Percentiles rank a stretch among this genome's conserved stretches.
phyloP scores from a whole-genome alignment of 495 filamentous ascomycete genomes.

The Hamigera avellanea region DNA sequence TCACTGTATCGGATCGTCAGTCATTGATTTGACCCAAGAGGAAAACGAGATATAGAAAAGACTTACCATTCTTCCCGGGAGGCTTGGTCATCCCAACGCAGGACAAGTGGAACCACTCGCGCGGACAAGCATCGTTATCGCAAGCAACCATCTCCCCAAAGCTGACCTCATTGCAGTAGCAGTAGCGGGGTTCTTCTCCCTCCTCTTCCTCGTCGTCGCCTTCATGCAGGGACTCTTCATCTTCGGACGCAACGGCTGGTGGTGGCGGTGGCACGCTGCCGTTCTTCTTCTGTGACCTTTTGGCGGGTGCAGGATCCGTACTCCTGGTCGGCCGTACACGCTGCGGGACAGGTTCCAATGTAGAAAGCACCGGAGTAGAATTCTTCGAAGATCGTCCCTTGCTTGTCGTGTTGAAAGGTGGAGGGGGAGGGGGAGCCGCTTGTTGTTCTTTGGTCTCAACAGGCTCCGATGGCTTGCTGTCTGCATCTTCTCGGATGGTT shows the following conservation, averaged over 20 bases:
- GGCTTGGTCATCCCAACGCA: conserved; percentile 84
- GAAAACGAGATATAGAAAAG: conserved; percentile 13
- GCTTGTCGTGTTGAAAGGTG: conserved; percentile 4
- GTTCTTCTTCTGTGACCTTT: conserved; percentile 60
- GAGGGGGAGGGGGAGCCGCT: background rate
- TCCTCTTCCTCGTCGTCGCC: conserved; percentile 65
- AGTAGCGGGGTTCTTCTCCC: conserved; percentile 77
- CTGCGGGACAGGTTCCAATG: conserved; percentile 24
- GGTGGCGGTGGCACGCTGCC: conserved; percentile 20
- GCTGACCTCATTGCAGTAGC: conserved; percentile 83
- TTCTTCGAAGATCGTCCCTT: conserved; percentile 46
- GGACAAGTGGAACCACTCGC: conserved; percentile 93
- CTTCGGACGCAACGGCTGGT: conserved; percentile 30
- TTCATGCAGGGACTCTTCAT: conserved; percentile 41
- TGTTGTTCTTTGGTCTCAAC: conserved; percentile 15
- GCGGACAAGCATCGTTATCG: conserved; percentile 73
- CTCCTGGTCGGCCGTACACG: conserved; percentile 31
- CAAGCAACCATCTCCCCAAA: conserved; percentile 99
- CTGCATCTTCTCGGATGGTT: conserved; percentile 21
- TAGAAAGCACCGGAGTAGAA: conserved; percentile 36
- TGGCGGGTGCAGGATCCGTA: conserved; percentile 31
- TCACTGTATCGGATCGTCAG: conserved; percentile 43
- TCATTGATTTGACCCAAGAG: conserved; percentile 1
- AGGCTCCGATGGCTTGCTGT: conserved; percentile 18
- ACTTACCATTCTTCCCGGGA: conserved; percentile 73